Base-by-base conservation (phyloP, 129 eudicot genomes). In the Flaveria bidentis region DNA sequence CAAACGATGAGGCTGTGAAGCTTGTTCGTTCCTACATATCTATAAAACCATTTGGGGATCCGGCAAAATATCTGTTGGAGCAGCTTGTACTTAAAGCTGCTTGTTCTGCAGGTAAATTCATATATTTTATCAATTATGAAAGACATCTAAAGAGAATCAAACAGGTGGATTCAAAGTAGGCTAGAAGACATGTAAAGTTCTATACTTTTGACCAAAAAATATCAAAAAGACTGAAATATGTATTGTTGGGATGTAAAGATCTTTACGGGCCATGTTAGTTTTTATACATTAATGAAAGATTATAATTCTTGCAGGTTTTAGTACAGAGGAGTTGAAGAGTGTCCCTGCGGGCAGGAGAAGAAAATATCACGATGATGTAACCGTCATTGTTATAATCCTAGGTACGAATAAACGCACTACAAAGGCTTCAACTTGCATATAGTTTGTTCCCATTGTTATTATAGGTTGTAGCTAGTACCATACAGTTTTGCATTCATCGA, bases 311-410 rank as follows among this genome's bases (percentile, higher is more conserved):
- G 67, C 91, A 93, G 98, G 98, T 71, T 93, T 93, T 45, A 93
- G 92, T 51, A 86, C 82, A 41, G 98, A 88, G 84, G 98, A 93
- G 76, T 75, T 93, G 44, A 86, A 83, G 96, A 88, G 88, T 62
- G 82, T 93, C 26, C 96, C 98, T n/a, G 95, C 95, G 45, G 96
- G 96, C 56, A 79, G 98, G 84, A 86, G 98, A 82, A 84, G 98
- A 81, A 90, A 90, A 78, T 93, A 93, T 81, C 98, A 93, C 1
- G 98, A 93, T 60, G 98, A 93, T 79, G 95, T 90, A 49, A 93
- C 98, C 6, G 98, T 90, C 11, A 88, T 93, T 14, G 98, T 93
- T 72, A 88, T 93, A 72, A 86, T 88, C 56, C 83, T 93, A 33
- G 98, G 98, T 76, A 76, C 86, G 46, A 88, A 85, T 74, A 87